phyloP scores from a whole-genome alignment of 2,329 filamentous ascomycete genomes.

The Xylogone sp. region DNA sequence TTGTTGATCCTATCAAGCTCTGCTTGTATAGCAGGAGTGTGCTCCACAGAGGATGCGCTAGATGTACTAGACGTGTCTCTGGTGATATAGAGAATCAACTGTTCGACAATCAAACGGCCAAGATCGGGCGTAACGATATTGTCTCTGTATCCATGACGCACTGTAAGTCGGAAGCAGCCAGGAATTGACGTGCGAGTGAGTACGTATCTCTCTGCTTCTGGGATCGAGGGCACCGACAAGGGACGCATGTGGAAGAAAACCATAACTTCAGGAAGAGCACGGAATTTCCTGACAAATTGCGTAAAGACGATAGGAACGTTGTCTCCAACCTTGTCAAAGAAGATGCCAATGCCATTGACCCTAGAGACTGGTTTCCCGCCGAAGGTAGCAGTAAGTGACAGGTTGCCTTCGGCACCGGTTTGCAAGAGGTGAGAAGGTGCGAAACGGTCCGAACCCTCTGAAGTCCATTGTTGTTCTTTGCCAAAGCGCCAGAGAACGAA shows the following conservation, averaged over 20 bases:
- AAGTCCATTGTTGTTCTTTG: conserved; percentile 72
- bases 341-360: conserved; percentile 62
- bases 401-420: background rate
- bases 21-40: conserved; percentile 22
- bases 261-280: conserved; percentile 60
- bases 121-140: conserved; percentile 64
- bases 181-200: conserved; percentile 45
- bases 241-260: conserved; percentile 73
- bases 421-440: conserved; percentile 41
- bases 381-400: conserved; percentile 30
- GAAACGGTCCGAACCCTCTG: conserved; percentile 61
- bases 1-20: conserved; percentile 42
- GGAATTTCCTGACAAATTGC: conserved; percentile 70
- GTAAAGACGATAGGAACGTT: conserved; percentile 64
- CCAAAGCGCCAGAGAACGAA: conserved; percentile 77
- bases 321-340: conserved; percentile 70
- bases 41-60: conserved; percentile 10
- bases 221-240: conserved; percentile 53
- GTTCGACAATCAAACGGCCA: conserved; percentile 50
- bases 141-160: conserved; percentile 72
- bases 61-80: conserved; percentile 23
- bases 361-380: conserved; percentile 31
- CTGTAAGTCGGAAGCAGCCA: conserved; percentile 64
- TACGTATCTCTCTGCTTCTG: conserved; percentile 41
- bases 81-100: conserved; percentile 49